Conservation (phyloP, 192 early-diverging fungal genomes). For the Geosiphon pyriformis region DNA sequence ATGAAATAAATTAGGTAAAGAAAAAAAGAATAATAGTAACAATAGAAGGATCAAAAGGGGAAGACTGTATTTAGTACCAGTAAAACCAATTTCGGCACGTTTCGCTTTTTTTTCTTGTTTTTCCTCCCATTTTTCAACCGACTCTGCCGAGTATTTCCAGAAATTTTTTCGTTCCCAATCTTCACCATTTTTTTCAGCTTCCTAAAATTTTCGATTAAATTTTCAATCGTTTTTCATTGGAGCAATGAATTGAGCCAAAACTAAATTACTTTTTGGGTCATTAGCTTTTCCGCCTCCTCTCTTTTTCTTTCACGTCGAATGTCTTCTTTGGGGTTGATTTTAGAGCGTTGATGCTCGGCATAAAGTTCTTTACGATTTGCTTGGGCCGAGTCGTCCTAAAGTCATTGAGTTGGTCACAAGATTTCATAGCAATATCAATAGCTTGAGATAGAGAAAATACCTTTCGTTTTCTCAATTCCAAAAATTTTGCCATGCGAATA, state of each 20-base stretch:
- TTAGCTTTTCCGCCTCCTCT: slow-evolving; percentile 68
- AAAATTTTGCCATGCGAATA: no score
- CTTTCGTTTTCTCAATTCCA: no score
- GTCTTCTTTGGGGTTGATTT: slow-evolving; percentile 60
- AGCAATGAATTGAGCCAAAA: not conserved
- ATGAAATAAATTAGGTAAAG: slow-evolving; percentile 8
- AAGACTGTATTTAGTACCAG: slow-evolving; percentile 46
- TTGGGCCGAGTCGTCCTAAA: slow-evolving; percentile 27
- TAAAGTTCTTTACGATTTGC: slow-evolving; percentile 73
- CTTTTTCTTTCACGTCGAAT: slow-evolving; percentile 61
- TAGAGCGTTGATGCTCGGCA: slow-evolving; percentile 67
- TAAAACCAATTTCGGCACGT: slow-evolving; percentile 72
- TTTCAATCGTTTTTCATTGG: not conserved
- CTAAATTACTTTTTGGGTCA: slow-evolving; percentile 43
- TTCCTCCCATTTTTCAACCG: slow-evolving; percentile 79
- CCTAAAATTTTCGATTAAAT: slow-evolving; percentile 24
- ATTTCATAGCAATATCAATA: no score
- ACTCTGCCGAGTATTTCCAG: slow-evolving; percentile 80
- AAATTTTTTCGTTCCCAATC: slow-evolving; percentile 82
- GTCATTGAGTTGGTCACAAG: no score
- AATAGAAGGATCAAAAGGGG: not conserved
- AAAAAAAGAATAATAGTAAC: not conserved
- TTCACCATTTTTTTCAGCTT: slow-evolving; percentile 62
- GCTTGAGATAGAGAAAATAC: no score
- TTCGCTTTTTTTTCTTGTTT: slow-evolving; percentile 66